These are phyloP conservation scores for Oenanthe javanica DNA, from an alignment of 140 eudicot genomes.

Conservation along the genomic window DNA sequence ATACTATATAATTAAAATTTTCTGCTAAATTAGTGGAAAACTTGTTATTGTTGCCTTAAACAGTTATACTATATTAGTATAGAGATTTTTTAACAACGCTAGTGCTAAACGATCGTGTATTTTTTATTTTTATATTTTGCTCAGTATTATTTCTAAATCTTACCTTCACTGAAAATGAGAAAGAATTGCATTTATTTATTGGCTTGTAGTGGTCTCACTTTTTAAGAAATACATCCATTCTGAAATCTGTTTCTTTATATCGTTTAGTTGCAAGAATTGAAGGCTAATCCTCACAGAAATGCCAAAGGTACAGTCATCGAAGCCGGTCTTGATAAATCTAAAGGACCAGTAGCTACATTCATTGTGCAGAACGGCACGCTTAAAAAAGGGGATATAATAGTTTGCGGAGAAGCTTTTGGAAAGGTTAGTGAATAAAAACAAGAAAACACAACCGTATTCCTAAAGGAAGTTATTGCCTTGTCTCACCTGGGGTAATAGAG, in stretches of 20 bases:
- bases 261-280: constrained; percentile 47
- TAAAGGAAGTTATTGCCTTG: background rate
- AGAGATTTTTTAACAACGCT: background rate
- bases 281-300: constrained; percentile 88
- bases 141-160: background rate
- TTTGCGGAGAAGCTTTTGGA: constrained; percentile 95
- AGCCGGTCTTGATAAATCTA: constrained; percentile 94
- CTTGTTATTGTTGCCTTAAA: background rate
- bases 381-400: constrained; percentile 71
- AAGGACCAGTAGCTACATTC: constrained; percentile 89
- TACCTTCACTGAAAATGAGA: background rate
- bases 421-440: constrained; percentile 50
- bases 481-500: background rate
- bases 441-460: background rate
- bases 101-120: background rate
- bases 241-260: background rate
- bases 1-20: background rate
- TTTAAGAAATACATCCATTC: background rate
- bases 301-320: constrained; percentile 95
- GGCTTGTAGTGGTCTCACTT: background rate
- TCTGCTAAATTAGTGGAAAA: background rate
- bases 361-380: constrained; percentile 95
- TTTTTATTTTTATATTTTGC: background rate
- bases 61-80: background rate
- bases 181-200: background rate